Evolutionary conservation across 139 green algal genomes (phyloP).

Genomic region (Chlamydomonas sp.): DNA sequence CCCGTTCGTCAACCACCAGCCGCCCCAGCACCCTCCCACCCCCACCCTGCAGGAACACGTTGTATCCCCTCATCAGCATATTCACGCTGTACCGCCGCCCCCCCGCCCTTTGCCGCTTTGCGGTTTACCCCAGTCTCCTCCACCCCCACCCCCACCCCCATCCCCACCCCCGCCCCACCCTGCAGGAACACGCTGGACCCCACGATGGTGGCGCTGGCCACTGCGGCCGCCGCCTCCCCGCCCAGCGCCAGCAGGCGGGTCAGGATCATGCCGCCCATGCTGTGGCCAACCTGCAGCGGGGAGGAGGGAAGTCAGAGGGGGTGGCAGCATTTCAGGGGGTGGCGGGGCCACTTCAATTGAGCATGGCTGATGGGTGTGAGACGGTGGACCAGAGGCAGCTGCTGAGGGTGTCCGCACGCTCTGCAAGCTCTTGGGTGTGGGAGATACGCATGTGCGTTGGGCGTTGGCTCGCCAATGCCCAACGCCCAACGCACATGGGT

Average conservation of each 20-base stretch:
- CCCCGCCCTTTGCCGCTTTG: too few relatives aligned
- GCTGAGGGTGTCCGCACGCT: background rate
- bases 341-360: background rate
- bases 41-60: constrained; percentile 11
- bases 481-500: too few relatives aligned
- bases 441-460: background rate
- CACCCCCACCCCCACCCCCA: too few relatives aligned
- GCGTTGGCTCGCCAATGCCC: background rate
- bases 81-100: too few relatives aligned
- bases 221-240: constrained; percentile 35
- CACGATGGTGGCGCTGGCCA: constrained; percentile 44
- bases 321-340: background rate
- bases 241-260: constrained; percentile 50
- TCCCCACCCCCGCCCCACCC: background rate
- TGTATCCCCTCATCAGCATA: too few relatives aligned
- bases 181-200: constrained; percentile 53
- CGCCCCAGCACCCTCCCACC: background rate
- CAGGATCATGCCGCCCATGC: constrained; percentile 59
- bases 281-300: background rate
- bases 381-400: too few relatives aligned
- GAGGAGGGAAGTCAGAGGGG: background rate
- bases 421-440: background rate
- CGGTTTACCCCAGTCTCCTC: too few relatives aligned
- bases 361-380: background rate
- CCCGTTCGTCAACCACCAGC: too few relatives aligned